Evolutionary conservation across 2,329 filamentous ascomycete species (phyloP).

Genomic region (Claviceps pazoutovae): DNA sequence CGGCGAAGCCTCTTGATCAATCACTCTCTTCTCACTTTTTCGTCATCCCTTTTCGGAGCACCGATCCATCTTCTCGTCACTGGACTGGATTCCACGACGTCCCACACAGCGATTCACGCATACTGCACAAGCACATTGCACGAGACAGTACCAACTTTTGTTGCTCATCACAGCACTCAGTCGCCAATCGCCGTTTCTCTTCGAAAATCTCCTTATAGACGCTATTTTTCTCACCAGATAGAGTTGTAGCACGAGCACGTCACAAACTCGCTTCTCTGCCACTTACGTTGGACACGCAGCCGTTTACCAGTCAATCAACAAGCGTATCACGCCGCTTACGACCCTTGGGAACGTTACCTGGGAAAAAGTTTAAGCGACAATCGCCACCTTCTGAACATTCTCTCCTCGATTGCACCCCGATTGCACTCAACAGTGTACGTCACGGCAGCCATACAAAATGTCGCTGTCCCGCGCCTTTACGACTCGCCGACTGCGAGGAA

Average conservation of each 20-base stretch:
- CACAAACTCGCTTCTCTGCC: neutral
- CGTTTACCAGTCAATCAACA: neutral
- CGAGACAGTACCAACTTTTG: neutral
- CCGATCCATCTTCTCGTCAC: neutral
- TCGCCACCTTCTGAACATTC: neutral
- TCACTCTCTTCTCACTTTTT: slow-evolving; percentile 4
- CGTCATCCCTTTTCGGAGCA: neutral
- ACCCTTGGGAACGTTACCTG: neutral
- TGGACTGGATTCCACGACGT: slow-evolving; percentile 9
- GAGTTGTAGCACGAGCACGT: neutral
- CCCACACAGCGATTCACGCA: neutral
- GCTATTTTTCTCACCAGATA: neutral
- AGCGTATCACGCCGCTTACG: neutral
- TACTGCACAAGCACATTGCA: neutral
- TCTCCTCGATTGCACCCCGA: too few species aligned
- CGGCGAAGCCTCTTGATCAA: neutral
- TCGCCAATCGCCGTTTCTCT: neutral
- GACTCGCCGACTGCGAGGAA: slow-evolving; percentile 47
- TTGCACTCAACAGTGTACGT: too few species aligned
- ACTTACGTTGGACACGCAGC: neutral
- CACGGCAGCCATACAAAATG: slow-evolving; percentile 14
- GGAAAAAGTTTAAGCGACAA: neutral
- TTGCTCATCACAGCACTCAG: slow-evolving; percentile 1
- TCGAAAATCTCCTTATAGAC: neutral
- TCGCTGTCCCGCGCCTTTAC: slow-evolving; percentile 59